These are phyloP conservation scores for Calocybe gangraenosa DNA, from an alignment of 768 basidiomycete species.

Conservation along the genomic window DNA sequence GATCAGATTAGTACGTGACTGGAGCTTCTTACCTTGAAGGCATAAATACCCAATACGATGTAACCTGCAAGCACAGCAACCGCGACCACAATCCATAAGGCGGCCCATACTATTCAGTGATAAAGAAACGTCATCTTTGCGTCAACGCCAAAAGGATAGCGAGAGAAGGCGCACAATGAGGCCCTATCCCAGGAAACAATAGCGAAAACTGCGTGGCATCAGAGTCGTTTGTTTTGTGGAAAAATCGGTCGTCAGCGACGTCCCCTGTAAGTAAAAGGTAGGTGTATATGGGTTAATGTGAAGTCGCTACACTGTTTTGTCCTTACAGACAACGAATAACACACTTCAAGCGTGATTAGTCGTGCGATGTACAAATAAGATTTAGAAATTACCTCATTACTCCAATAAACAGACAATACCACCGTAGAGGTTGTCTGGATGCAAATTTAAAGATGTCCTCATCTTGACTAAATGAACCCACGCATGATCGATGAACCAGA, in stretches of 20 bases:
- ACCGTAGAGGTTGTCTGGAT: slow-evolving; percentile 70
- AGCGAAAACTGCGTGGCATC: slow-evolving; percentile 88
- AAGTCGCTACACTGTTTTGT: not conserved
- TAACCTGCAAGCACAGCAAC: slow-evolving; percentile 72
- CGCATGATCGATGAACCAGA: slow-evolving; percentile 96
- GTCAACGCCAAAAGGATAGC: too few relatives aligned
- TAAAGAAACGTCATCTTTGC: not conserved
- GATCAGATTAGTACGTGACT: slow-evolving; percentile 1
- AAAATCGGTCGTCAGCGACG: slow-evolving; percentile 90
- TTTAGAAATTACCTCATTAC: slow-evolving; percentile 68
- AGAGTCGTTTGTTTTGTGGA: slow-evolving; percentile 91
- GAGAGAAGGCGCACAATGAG: slow-evolving; percentile 55
- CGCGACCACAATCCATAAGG: slow-evolving; percentile 82
- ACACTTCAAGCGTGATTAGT: slow-evolving; percentile 36
- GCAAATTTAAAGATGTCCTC: not conserved
- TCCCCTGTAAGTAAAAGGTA: slow-evolving; percentile 58
- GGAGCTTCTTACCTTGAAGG: slow-evolving; percentile 63
- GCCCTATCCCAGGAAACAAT: slow-evolving; percentile 62
- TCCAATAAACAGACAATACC: slow-evolving; percentile 80
- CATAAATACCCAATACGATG: slow-evolving; percentile 72
- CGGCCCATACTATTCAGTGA: slow-evolving; percentile 68
- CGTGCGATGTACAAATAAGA: not conserved
- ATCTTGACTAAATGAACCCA: slow-evolving; percentile 29
- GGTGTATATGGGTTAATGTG: not conserved
- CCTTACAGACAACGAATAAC: slow-evolving; percentile 84